These are phyloP conservation scores for Eutypa lata DNA, from an alignment of 2,329 filamentous ascomycete genomes.

Conservation along the genomic window DNA sequence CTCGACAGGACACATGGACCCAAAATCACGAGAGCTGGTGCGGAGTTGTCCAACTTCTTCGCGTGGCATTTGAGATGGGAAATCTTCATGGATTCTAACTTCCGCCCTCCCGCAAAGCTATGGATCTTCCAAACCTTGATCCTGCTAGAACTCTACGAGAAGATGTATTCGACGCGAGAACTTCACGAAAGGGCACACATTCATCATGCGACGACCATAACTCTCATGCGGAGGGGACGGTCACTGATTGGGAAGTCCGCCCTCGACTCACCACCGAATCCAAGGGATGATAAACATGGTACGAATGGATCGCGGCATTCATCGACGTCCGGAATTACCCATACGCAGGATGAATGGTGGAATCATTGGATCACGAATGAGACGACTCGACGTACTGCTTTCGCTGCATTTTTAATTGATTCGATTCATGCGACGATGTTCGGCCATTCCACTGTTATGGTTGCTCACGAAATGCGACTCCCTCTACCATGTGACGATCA, in stretches of 20 bases:
- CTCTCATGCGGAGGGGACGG: constrained; percentile 88
- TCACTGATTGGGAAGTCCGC: constrained; percentile 84
- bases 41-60: constrained; percentile 82
- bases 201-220: constrained; percentile 92
- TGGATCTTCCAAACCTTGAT: constrained; percentile 94
- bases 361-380: constrained; percentile 94
- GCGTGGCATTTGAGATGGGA: constrained; percentile 95
- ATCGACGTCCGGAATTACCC: constrained; percentile 57
- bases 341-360: constrained; percentile 88
- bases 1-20: constrained; percentile 78
- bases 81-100: constrained; percentile 88
- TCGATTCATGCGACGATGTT: constrained; percentile 98
- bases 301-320: constrained; percentile 56
- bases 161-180: constrained; percentile 92
- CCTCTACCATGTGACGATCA: constrained; percentile 90
- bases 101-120: constrained; percentile 85
- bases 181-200: constrained; percentile 94
- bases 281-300: constrained; percentile 54
- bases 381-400: constrained; percentile 83
- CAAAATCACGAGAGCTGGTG: constrained; percentile 71
- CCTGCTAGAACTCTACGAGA: constrained; percentile 90
- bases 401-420: constrained; percentile 92
- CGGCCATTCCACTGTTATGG: constrained; percentile 94
- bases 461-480: constrained; percentile 89
- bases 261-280: constrained; percentile 77